A percentile compares a stretch with the other conserved stretches of the same genome.
These are phyloP conservation scores for Calonectria pseudoreteaudii DNA, from an alignment of 2,329 filamentous ascomycete genomes.

Conservation along the genomic window DNA sequence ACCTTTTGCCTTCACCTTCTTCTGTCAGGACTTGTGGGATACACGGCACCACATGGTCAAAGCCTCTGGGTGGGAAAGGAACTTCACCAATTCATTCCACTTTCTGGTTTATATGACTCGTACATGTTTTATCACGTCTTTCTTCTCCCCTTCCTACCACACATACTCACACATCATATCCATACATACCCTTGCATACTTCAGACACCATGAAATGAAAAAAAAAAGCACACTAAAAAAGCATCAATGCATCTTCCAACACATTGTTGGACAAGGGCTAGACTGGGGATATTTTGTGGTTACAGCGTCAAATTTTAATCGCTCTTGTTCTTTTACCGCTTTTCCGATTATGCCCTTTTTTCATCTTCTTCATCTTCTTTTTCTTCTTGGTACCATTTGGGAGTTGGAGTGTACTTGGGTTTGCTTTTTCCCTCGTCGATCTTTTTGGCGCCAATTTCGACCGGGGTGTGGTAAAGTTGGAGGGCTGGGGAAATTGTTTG, in stretches of 20 bases:
- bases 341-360: neutral
- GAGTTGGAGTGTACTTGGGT: neutral
- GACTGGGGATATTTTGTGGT: neutral
- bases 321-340: neutral
- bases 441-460: conserved; percentile 9
- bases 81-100: conserved; percentile 9
- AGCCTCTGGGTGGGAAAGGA: conserved; percentile 22
- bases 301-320: conserved; percentile 7
- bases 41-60: conserved; percentile 38
- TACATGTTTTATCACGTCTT: conserved; percentile 6
- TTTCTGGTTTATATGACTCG: neutral
- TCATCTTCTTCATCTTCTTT: too few relatives aligned
- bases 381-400: neutral
- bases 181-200: neutral
- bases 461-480: conserved; percentile 4
- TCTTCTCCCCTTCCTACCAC: neutral
- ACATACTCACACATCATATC: neutral
- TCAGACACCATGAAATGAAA: neutral
- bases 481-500: conserved; percentile 7
- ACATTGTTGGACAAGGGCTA: neutral
- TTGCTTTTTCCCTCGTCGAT: conserved; percentile 1
- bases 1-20: conserved; percentile 2
- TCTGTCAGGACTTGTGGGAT: conserved; percentile 30
- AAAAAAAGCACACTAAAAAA: neutral
- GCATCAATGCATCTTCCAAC: conserved; percentile 1